These are phyloP conservation scores for Claviceps paspali DNA, from an alignment of 2,329 filamentous ascomycete species.

Conservation along the genomic window DNA sequence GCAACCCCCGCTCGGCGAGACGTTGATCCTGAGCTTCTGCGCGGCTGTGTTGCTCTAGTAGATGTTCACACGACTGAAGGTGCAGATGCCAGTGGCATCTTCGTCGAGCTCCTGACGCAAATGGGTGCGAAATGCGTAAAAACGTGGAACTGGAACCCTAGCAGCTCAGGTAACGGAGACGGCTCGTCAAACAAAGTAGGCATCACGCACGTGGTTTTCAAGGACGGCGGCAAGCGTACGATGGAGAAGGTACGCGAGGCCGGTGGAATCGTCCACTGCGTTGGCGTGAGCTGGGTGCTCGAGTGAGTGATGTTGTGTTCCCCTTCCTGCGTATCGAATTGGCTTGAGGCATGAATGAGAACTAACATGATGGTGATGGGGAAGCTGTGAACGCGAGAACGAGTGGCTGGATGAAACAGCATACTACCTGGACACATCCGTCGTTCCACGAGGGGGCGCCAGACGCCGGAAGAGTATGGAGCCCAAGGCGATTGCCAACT, in stretches of 20 bases:
- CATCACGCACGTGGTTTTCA: constrained; percentile 82
- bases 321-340: background rate
- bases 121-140: constrained; percentile 73
- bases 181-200: constrained; percentile 39
- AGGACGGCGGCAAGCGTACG: constrained; percentile 68
- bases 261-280: constrained; percentile 63
- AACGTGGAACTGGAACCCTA: constrained; percentile 58
- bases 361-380: background rate
- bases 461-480: constrained; percentile 72
- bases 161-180: constrained; percentile 19
- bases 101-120: constrained; percentile 60
- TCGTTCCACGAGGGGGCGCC: constrained; percentile 53
- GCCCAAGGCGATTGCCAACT: constrained; percentile 51
- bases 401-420: constrained; percentile 59
- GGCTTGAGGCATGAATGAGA: constrained; percentile 14
- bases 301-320: constrained; percentile 55
- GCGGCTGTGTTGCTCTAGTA: constrained; percentile 64
- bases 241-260: constrained; percentile 65
- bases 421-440: constrained; percentile 53
- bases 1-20: constrained; percentile 40
- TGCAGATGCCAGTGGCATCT: constrained; percentile 65
- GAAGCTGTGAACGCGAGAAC: constrained; percentile 56
- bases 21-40: constrained; percentile 38
- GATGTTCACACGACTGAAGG: constrained; percentile 76
- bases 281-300: constrained; percentile 77